Evolutionary conservation across 768 basidiomycete species (phyloP).

Genomic region (Boletellus emodensis): DNA sequence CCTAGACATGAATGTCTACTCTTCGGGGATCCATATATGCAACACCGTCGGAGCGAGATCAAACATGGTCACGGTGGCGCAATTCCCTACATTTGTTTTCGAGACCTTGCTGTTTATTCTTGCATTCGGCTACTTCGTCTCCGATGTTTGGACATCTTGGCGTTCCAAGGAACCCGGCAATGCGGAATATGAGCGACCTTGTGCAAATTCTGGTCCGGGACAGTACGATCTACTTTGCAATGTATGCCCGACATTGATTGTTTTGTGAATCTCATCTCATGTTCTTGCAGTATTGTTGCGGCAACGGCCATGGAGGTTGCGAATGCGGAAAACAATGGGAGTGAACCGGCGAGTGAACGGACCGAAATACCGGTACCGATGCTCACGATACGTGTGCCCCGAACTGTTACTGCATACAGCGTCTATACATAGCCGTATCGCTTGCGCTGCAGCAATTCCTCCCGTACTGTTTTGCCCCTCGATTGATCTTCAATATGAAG

Average conservation of each 20-base stretch:
- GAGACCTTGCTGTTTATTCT: conserved; percentile 13
- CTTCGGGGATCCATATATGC: conserved; percentile 2
- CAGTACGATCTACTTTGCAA: conserved; percentile 14
- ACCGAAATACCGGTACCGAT: not conserved
- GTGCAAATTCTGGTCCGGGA: conserved; percentile 15
- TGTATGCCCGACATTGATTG: conserved; percentile 1
- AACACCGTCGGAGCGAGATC: not conserved
- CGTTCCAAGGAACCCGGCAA: not conserved
- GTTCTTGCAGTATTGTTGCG: not conserved
- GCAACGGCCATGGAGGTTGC: conserved; percentile 5
- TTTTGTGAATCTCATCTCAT: not conserved
- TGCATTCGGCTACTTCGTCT: conserved; percentile 9
- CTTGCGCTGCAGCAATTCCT: conserved; percentile 15
- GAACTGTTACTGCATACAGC: not conserved
- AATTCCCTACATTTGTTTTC: conserved; percentile 11
- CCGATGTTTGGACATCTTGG: not conserved
- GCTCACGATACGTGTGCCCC: not conserved
- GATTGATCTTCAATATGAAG: conserved; percentile 17
- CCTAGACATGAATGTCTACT: no score
- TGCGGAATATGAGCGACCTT: conserved; percentile 2
- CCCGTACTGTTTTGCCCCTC: conserved; percentile 14
- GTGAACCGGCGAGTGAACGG: conserved; percentile 1
- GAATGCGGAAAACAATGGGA: not conserved
- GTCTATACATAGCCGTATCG: conserved; percentile 8
- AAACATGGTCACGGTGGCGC: not conserved